Evolutionary conservation across 139 green algal species (phyloP).

Genomic region (Edaphochlamys debaryana): DNA sequence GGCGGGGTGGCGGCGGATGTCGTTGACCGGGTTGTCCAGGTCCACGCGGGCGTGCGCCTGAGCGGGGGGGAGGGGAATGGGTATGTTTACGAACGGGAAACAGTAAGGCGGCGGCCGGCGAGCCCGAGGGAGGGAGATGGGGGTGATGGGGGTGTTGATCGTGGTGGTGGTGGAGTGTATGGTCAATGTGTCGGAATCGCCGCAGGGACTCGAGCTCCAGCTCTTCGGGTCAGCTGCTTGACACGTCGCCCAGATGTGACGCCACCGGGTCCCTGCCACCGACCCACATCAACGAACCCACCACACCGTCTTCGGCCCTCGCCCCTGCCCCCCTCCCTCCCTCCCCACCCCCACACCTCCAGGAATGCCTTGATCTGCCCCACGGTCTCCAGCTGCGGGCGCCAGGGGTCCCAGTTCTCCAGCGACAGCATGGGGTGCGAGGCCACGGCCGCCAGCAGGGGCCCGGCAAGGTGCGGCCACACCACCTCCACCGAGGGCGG

Average conservation of each 20-base stretch:
- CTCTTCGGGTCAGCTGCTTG: no score
- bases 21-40: slow-evolving; percentile 62
- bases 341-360: slow-evolving; percentile 49
- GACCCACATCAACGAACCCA: no score
- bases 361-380: slow-evolving; percentile 73
- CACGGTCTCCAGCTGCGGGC: slow-evolving; percentile 57
- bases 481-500: slow-evolving; percentile 75
- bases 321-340: background rate
- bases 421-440: slow-evolving; percentile 77
- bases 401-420: slow-evolving; percentile 80
- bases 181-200: no score
- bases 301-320: no score
- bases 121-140: no score
- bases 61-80: background rate
- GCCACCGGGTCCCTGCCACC: no score
- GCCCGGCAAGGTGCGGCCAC: slow-evolving; percentile 62
- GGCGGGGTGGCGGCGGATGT: slow-evolving; percentile 47
- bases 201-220: no score
- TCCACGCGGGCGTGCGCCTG: slow-evolving; percentile 67
- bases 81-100: background rate
- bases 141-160: no score
- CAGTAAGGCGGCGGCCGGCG: no score
- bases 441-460: slow-evolving; percentile 58
- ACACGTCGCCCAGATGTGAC: no score
- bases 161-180: no score